Evolutionary conservation across 2,329 filamentous ascomycete species (phyloP).

Genomic region (Byssoonygena ceratinophila): DNA sequence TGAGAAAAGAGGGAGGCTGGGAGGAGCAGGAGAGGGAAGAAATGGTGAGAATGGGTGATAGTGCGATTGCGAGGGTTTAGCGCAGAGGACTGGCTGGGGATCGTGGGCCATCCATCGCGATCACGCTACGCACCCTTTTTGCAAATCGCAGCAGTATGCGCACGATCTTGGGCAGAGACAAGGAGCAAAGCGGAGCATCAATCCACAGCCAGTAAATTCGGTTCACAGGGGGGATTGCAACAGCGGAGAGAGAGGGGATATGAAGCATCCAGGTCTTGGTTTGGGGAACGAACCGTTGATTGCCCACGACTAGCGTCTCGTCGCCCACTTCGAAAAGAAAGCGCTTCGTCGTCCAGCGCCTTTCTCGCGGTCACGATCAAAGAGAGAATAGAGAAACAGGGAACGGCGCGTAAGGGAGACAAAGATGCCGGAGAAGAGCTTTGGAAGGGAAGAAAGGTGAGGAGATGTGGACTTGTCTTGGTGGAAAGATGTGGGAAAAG

Average conservation of each 20-base stretch:
- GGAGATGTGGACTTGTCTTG: not conserved
- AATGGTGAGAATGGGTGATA: not conserved
- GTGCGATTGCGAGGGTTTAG: constrained; percentile 9
- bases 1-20: constrained; percentile 10
- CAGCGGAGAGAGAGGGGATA: no score
- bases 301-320: constrained; percentile 1
- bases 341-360: not conserved
- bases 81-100: not conserved
- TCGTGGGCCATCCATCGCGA: not conserved
- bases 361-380: not conserved
- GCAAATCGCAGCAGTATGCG: not conserved
- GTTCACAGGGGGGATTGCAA: not conserved
- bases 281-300: constrained; percentile 2
- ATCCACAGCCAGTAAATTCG: not conserved
- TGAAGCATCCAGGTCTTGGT: not conserved
- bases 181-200: constrained; percentile 2
- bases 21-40: not conserved
- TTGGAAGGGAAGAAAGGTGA: not conserved
- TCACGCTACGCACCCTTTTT: constrained; percentile 3
- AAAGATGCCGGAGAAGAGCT: not conserved
- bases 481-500: constrained; percentile 1
- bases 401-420: not conserved
- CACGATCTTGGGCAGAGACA: not conserved
- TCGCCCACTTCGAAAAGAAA: not conserved
- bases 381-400: not conserved